Base-by-base conservation (phyloP, 139 green algal genomes). In the Chlamydomonas sp. region DNA sequence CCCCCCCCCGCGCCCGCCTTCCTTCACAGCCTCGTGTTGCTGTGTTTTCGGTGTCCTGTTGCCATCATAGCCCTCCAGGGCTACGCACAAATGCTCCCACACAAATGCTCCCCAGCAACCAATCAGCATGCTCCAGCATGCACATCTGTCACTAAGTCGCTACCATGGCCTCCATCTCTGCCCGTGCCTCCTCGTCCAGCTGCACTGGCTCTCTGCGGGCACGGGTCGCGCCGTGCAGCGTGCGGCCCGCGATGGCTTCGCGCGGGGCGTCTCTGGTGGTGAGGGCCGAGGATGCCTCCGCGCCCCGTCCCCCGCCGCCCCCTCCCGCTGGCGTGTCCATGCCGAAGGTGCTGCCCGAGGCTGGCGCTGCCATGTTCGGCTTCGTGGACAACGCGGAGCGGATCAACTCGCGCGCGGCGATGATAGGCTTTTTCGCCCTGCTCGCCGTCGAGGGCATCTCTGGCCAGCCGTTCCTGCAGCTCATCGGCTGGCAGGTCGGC, bases 381-480 rank as follows among this genome's bases (percentile, higher is more conserved):
- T 69, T 69, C 37, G 62, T 69, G 10, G 36, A 69, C 34, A 85
- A 83, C 13, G 90, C 90, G 0, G 90, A 96, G 69, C 73, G 77
- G 35, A 78, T 91, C 24, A 96, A 96, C 83, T 84, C 84, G 59
- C 76, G 90, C 1, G 89, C 88, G 1, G 79, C 77, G 34, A 95
- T 96, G 90, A 85, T 96, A 43, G 90, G 90, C 10, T 96, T 95
- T 74, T 91, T 96, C 47, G 83, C 81, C 2, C 77, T 95, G 35
- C 75, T 96, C 5, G 28, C 82, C 4, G 65, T 96, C 22, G 90
- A 96, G 78, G 75, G 71, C 24, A 67, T 96, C 29, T 76, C 77
- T 1, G 61, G 75, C 67, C 84, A 88, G 66, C 84, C 84, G 8
- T 35, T 96, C 0, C 79, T 96, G 67, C 83, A 95, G 70, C 29